Conservation (phyloP, 441 rosid species). For the Macaranga tanarius region DNA sequence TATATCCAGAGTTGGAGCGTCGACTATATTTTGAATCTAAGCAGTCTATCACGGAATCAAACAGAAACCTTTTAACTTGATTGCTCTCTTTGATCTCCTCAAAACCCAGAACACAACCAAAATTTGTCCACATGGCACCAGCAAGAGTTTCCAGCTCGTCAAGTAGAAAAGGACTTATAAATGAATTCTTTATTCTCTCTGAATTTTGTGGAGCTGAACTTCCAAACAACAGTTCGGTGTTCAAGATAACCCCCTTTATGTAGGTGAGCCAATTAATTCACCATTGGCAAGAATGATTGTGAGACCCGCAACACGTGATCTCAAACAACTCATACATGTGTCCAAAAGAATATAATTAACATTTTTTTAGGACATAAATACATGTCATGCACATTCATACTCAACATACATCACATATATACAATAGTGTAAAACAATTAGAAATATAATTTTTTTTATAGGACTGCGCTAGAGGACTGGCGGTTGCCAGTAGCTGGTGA, state of each 20-base stretch:
- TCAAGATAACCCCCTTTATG: constrained; percentile 61
- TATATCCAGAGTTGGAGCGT: constrained; percentile 42
- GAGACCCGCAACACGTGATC: too few relatives aligned
- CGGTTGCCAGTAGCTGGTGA: too few relatives aligned
- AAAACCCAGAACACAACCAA: constrained; percentile 35
- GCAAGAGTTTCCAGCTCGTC: constrained; percentile 53
- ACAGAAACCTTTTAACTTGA: constrained; percentile 49
- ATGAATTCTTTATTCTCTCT: constrained; percentile 31
- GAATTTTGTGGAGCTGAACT: constrained; percentile 24
- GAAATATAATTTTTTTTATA: too few relatives aligned
- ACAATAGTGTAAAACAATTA: too few relatives aligned
- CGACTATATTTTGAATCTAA: constrained; percentile 47
- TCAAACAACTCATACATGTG: too few relatives aligned
- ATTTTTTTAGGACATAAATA: too few relatives aligned
- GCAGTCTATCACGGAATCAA: constrained; percentile 68
- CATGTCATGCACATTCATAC: too few relatives aligned
- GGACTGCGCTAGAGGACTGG: too few relatives aligned
- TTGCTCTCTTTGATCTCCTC: constrained; percentile 37
- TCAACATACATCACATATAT: too few relatives aligned
- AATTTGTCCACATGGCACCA: constrained; percentile 36
- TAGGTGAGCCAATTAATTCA: constrained; percentile 42
- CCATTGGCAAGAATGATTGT: constrained; percentile 50
- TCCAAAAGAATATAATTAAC: too few relatives aligned
- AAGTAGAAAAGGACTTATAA: constrained; percentile 43
- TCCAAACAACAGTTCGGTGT: constrained; percentile 57